A percentile compares a stretch with the other conserved stretches of the same genome.
phyloP scores from a whole-genome alignment of 495 filamentous ascomycete genomes.

The Trichoderma reesei region DNA sequence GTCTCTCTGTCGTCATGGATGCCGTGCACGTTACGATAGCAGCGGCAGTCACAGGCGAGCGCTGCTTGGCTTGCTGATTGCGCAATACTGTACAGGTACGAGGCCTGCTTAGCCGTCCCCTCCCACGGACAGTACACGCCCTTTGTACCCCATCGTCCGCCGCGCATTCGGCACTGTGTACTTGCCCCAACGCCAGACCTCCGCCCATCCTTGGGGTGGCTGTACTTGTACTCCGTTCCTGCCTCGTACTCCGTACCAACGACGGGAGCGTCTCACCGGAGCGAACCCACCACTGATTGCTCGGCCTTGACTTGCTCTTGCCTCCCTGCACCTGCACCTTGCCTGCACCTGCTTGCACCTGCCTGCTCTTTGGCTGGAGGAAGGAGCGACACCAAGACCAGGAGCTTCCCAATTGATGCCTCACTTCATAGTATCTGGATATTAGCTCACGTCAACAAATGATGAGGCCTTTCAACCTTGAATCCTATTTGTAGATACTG shows the following conservation, averaged over 20 bases:
- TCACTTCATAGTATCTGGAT: too few species aligned
- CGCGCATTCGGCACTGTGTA: background rate
- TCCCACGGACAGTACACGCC: slow-evolving; percentile 2
- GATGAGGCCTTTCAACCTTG: too few species aligned
- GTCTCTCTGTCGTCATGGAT: background rate
- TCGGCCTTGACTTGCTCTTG: background rate
- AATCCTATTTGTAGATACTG: too few species aligned
- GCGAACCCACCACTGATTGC: background rate
- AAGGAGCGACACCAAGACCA: too few species aligned
- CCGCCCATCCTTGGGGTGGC: background rate
- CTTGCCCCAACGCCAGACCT: background rate
- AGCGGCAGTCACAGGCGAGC: background rate
- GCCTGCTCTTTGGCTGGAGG: too few species aligned
- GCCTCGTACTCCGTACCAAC: too few species aligned
- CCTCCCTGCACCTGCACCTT: background rate
- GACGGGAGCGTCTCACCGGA: background rate
- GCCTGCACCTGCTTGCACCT: background rate
- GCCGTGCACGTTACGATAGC: background rate
- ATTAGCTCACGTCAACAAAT: too few species aligned
- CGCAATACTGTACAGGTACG: slow-evolving; percentile 8
- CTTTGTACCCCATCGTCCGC: background rate
- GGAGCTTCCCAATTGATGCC: too few species aligned
- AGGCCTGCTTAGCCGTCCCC: slow-evolving; percentile 2
- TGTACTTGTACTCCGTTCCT: background rate
- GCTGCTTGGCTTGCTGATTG: background rate